Evolutionary conservation across 1,139 yeast species (phyloP).

Genomic region (Kodamaea ohmeri): DNA sequence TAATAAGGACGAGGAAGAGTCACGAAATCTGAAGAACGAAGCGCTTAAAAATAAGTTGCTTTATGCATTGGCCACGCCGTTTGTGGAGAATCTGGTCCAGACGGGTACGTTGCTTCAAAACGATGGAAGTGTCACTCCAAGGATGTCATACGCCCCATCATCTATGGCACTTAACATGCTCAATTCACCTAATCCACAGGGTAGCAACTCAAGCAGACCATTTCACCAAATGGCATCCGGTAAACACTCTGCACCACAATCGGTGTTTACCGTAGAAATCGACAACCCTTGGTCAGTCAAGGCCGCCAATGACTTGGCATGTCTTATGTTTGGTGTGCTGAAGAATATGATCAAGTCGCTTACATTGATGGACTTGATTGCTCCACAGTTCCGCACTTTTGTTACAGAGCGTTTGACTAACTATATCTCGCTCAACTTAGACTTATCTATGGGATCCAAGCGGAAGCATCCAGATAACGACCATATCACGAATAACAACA

Average conservation of each 20-base stretch:
- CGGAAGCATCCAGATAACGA: constrained; percentile 9
- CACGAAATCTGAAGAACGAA: constrained; percentile 31
- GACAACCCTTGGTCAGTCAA: constrained; percentile 78
- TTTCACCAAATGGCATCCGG: constrained; percentile 63
- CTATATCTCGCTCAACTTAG: constrained; percentile 20
- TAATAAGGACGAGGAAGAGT: constrained; percentile 16
- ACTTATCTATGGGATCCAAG: constrained; percentile 15
- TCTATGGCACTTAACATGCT: constrained; percentile 30
- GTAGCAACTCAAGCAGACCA: constrained; percentile 35
- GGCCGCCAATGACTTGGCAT: constrained; percentile 88
- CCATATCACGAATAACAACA: constrained; percentile 33
- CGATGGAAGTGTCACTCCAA: constrained; percentile 14
- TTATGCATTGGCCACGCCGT: constrained; percentile 74
- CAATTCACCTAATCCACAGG: constrained; percentile 10
- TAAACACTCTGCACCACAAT: constrained; percentile 69
- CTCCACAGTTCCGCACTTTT: constrained; percentile 68
- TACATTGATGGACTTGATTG: constrained; percentile 72
- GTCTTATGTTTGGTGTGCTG: constrained; percentile 81
- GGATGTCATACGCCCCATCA: constrained; percentile 22
- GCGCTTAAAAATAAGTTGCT: constrained; percentile 51
- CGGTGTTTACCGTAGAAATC: constrained; percentile 76
- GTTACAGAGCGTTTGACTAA: constrained; percentile 55
- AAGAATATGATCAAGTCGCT: constrained; percentile 59
- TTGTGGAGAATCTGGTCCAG: constrained; percentile 53
- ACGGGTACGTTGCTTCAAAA: constrained; percentile 38